Evolutionary conservation across 371 early-diverging fungal genomes (phyloP), one percentile per base, ranked within the genome.

Genomic region (Mortierella sp.): DNA sequence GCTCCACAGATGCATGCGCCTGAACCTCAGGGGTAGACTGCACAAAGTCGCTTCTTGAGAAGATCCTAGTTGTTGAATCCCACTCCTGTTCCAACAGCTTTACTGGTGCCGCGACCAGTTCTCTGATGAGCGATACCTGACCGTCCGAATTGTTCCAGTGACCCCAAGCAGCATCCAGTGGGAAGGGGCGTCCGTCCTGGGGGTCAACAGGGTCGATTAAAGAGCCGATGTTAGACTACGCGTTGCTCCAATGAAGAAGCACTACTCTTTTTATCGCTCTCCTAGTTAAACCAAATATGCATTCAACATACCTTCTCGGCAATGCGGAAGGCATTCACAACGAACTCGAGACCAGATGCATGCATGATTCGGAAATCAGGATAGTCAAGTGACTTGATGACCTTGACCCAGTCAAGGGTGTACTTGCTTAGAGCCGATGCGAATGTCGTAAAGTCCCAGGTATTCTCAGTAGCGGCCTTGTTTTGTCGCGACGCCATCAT

Each of bases 391-490:
- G 78, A 51, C 34, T 89, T 79, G 46, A 92, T 80, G 6, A 93
- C 89, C 53, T 80, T 72, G 34, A 72, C 64, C 92, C 92, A 93
- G 73, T 94, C 86, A 44, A 44, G 15, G 7, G 86, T 34, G 42
- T 58, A 23, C 87, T 49, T 85, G 37, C 86, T 87, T 71, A 70
- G 37, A 30, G 82, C 86, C 3, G 80, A 61, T 0, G 86, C 86
- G 79, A 93, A 90, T 26, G 86, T 82, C 30, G 88, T 90, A 9
- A 90, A 84, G 72, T 92, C 85, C 93, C 93, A 93, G 4, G 84
- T 82, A n/a, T 84, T 61, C 39, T 87, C 86, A 4, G 37, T 7
- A 34, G 1, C 14, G 9, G 86, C 47, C 84, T 87, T 19, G 85
- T 72, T 60, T 14, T 83, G 86, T 1, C 90, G 84, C 39, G 85